Conservation (phyloP, 768 basidiomycete genomes). For the Rhodosporidiobolus odoratus region DNA sequence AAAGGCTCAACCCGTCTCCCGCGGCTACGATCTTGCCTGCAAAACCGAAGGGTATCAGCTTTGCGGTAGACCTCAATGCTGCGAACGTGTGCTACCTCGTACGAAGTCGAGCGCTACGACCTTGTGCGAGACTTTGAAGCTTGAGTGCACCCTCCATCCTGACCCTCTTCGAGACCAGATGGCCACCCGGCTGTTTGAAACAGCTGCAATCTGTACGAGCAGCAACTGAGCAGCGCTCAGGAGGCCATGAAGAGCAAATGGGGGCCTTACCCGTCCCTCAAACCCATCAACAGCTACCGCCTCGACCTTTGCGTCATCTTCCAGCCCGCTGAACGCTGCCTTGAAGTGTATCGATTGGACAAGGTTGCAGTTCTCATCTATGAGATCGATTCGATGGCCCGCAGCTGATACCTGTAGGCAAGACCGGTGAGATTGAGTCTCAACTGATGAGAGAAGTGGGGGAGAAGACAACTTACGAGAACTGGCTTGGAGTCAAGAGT, state of each 20-base stretch:
- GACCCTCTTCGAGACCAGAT: constrained; percentile 17
- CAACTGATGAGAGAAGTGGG: not conserved
- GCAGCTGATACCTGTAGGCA: constrained; percentile 17
- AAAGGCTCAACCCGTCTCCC: constrained; percentile 8
- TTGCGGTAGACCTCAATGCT: no score
- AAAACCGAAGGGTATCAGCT: not conserved
- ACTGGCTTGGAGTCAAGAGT: not conserved
- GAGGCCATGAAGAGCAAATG: accelerated
- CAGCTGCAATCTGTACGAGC: constrained; percentile 26
- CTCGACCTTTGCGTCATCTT: not conserved
- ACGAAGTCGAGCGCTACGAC: constrained; percentile 25
- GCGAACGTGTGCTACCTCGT: not conserved
- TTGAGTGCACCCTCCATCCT: constrained; percentile 39
- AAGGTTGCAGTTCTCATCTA: constrained; percentile 18
- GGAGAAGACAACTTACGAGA: not conserved
- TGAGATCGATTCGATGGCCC: constrained; percentile 6
- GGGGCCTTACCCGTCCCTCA: constrained; percentile 17
- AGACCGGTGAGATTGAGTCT: not conserved
- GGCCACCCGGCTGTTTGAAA: constrained; percentile 17
- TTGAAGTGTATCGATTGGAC: constrained; percentile 11
- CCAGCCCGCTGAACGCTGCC: constrained; percentile 29
- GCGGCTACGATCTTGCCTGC: constrained; percentile 19
- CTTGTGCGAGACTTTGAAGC: constrained; percentile 9
- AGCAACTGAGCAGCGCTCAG: not conserved
- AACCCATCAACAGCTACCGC: constrained; percentile 33